Conservation (phyloP, 805 yeast genomes). For the Pichia paraexigua region DNA sequence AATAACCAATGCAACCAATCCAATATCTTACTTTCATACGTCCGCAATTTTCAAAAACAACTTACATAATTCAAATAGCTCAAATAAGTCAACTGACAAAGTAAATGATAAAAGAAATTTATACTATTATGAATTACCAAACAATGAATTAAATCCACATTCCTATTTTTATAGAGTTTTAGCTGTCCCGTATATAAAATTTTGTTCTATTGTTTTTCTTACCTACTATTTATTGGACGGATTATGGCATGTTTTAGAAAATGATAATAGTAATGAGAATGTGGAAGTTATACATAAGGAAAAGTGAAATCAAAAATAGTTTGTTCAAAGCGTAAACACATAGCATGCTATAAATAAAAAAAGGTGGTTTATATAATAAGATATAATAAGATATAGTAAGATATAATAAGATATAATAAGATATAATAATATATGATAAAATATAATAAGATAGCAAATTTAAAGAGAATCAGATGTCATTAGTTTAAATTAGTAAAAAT, state of each 20-base stretch:
- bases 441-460: no score
- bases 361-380: neutral
- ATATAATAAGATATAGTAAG: no score
- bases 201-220: slow-evolving; percentile 35
- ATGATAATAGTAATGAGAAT: slow-evolving; percentile 8
- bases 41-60: neutral
- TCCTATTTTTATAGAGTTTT: slow-evolving; percentile 37
- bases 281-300: neutral
- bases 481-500: no score
- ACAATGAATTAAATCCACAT: slow-evolving; percentile 22
- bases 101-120: neutral
- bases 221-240: slow-evolving; percentile 40
- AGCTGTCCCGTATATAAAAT: slow-evolving; percentile 39
- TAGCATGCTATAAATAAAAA: neutral
- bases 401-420: no score
- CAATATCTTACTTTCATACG: neutral
- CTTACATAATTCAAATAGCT: neutral
- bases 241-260: slow-evolving; percentile 35
- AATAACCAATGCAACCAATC: neutral
- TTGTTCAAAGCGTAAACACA: neutral
- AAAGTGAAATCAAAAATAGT: neutral
- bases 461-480: neutral
- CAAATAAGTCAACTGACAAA: neutral
- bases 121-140: slow-evolving; percentile 14
- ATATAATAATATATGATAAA: no score